Base-by-base conservation (phyloP, 345 rosid species). In the Psidium guajava region DNA sequence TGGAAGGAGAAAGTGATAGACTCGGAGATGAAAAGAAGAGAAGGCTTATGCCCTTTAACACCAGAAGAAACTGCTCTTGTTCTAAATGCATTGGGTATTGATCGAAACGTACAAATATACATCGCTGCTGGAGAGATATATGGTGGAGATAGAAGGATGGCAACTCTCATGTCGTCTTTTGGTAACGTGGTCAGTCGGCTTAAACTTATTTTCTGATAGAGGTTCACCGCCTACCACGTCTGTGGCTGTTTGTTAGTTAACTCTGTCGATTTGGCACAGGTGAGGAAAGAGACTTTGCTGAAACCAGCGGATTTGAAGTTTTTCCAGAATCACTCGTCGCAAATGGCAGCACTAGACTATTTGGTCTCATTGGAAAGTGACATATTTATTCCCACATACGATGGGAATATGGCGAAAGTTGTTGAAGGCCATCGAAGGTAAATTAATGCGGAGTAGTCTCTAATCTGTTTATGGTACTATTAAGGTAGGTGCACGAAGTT, bases 351-450 rank as follows among this genome's bases (percentile, higher is more conserved):
- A 20, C 84, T 94, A 83, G 99, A 96, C 87, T 96, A 94, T 91
- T 88, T 96, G 27, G 98, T 96, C 82, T 93, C 99, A 52, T 86
- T 95, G 50, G 99, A 95, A 89, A 95, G 99, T 27, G 99, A 96
- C 86, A 92, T 94, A 88, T 96, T 96, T 87, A 92, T 96, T 87
- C 98, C 99, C 49, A 96, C 99, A 8, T 92, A 94, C 84, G 96
- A 95, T 61, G 99, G 99, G 75, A 96, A 96, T 90, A 95, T 96
- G 99, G 99, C 99, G 50, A 96, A 90, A 91, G 99, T 96, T n/a
- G 98, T 96, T 24, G 99, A 95, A 94, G 99, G 99, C 89, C 99
- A 96, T 88, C 93, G 99, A 82, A 95, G 99, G 99, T 96, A 89
- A 82, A 49, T 61, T 28, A 69, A 36, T 69, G 25, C 11, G 2